These are phyloP conservation scores for Spongiforma sp. DNA, from an alignment of 1,284 basidiomycete genomes.

Conservation along the genomic window DNA sequence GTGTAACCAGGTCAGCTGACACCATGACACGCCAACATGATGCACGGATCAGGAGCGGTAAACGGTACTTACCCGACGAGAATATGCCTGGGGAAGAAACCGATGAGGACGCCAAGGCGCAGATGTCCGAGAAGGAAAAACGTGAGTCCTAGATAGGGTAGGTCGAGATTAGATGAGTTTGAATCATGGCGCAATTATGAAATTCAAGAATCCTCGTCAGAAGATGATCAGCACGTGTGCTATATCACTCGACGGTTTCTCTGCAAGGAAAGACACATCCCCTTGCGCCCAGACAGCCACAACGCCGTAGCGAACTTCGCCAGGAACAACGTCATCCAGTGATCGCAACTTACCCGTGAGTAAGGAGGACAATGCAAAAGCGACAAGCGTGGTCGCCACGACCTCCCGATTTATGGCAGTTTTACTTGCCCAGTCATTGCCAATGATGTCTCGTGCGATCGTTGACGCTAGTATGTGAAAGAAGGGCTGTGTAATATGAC, in stretches of 20 bases:
- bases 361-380: slow-evolving; percentile 90
- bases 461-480: slow-evolving; percentile 90
- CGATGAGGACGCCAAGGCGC: slow-evolving; percentile 85
- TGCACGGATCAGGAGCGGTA: not conserved
- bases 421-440: slow-evolving; percentile 45
- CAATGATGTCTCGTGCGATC: slow-evolving; percentile 70
- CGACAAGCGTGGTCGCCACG: slow-evolving; percentile 90
- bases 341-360: slow-evolving; percentile 69
- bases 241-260: not conserved
- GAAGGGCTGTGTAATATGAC: slow-evolving; percentile 70
- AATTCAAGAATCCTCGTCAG: slow-evolving; percentile 17
- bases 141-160: slow-evolving; percentile 58
- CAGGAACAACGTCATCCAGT: not conserved
- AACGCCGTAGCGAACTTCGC: too few relatives aligned
- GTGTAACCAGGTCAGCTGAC: not conserved
- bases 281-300: too few relatives aligned
- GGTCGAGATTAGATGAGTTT: slow-evolving; percentile 13
- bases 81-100: slow-evolving; percentile 98
- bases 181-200: slow-evolving; percentile 5
- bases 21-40: slow-evolving; percentile 1
- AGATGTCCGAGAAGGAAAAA: slow-evolving; percentile 90
- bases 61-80: slow-evolving; percentile 72
- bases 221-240: slow-evolving; percentile 5
- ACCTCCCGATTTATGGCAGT: slow-evolving; percentile 74
- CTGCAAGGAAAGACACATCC: not conserved